Evolutionary conservation across 2,329 filamentous ascomycete genomes (phyloP).

Genomic region (Amauroascus niger): DNA sequence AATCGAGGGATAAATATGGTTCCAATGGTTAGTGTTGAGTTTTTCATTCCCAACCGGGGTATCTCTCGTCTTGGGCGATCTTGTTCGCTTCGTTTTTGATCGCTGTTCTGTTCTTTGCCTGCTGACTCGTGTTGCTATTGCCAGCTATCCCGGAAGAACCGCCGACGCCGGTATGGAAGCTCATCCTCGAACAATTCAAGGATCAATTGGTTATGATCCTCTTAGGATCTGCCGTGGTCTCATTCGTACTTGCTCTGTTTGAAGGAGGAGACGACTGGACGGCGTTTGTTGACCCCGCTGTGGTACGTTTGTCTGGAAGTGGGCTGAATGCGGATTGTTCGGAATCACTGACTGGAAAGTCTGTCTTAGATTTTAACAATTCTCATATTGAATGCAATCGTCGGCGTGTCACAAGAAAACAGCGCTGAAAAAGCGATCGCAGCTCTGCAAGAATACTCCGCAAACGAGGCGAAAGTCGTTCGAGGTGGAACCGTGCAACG

Average conservation of each 20-base stretch:
- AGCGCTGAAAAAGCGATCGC: conserved; percentile 98
- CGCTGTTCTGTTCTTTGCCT: not conserved
- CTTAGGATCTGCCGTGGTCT: conserved; percentile 82
- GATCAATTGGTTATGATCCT: conserved; percentile 96
- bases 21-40: conserved; percentile 43
- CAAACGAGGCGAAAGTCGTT: conserved; percentile 90
- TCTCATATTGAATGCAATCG: conserved; percentile 88
- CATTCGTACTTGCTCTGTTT: conserved; percentile 84
- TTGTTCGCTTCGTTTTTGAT: not conserved
- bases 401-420: conserved; percentile 96
- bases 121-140: conserved; percentile 17
- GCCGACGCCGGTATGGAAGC: conserved; percentile 88
- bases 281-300: conserved; percentile 89
- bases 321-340: not conserved
- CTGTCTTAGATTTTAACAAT: conserved; percentile 76
- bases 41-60: not conserved
- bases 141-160: conserved; percentile 75
- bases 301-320: conserved; percentile 52
- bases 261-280: conserved; percentile 92
- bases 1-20: conserved; percentile 42
- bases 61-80: too few species aligned
- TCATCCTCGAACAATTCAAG: conserved; percentile 97
- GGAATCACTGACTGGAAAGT: not conserved
- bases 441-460: conserved; percentile 95
- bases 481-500: conserved; percentile 71